These are phyloP conservation scores for Hirsutella rhossiliensis DNA, from an alignment of 2,329 filamentous ascomycete genomes.

Conservation along the genomic window DNA sequence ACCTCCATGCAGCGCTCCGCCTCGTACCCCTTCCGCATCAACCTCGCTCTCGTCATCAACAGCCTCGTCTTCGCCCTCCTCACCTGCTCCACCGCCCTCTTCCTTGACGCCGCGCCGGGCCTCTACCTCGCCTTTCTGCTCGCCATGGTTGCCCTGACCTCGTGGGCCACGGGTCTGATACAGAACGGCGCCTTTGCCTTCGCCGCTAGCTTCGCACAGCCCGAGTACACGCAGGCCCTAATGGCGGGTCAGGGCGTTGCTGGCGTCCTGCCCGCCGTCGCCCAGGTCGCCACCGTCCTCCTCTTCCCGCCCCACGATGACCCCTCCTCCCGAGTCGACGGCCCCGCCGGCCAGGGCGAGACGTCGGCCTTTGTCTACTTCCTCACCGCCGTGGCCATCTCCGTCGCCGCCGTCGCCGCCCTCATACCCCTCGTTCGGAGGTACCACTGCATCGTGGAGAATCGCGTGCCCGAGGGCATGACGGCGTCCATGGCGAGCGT, in stretches of 20 bases:
- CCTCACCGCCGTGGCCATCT: constrained; percentile 71
- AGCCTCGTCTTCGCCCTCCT: constrained; percentile 65
- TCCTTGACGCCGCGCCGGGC: constrained; percentile 47
- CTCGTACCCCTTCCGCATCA: constrained; percentile 81
- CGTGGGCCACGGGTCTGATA: constrained; percentile 69
- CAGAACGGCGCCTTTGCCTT: constrained; percentile 95
- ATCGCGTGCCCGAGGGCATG: constrained; percentile 34
- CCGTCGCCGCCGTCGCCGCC: constrained; percentile 53
- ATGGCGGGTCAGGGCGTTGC: constrained; percentile 92
- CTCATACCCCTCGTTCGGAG: constrained; percentile 62
- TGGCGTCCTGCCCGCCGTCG: constrained; percentile 77
- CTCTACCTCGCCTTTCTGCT: constrained; percentile 75
- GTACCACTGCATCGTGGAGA: constrained; percentile 40
- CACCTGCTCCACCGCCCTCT: constrained; percentile 63
- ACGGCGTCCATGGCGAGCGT: constrained; percentile 36
- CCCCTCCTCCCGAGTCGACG: constrained; percentile 8
- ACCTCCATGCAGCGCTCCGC: constrained; percentile 70
- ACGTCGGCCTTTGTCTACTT: constrained; percentile 82
- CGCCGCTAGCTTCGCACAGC: constrained; percentile 69
- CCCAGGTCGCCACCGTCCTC: constrained; percentile 76
- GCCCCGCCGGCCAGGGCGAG: constrained; percentile 11
- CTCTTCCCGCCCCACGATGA: constrained; percentile 27
- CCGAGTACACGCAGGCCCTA: constrained; percentile 89
- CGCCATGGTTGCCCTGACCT: constrained; percentile 66
- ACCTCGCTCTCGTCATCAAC: constrained; percentile 63